Base-by-base conservation (phyloP, 371 early-diverging fungal genomes). In the Mucor piriformis region DNA sequence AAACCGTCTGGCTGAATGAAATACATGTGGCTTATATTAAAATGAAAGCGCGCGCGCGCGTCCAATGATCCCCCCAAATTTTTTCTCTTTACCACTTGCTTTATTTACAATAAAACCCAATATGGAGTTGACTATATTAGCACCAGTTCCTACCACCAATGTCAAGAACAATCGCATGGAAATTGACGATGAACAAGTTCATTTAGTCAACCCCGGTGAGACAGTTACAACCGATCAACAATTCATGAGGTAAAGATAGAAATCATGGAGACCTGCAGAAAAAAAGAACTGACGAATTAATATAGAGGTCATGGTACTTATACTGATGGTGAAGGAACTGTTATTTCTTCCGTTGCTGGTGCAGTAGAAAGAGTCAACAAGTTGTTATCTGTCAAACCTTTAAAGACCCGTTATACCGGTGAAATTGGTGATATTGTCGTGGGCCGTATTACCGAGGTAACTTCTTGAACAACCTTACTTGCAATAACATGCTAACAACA, bases 401-500 rank as follows among this genome's bases (percentile, higher is more conserved):
- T 96, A 42, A 88, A 92, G 44, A 78, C 92, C 54, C 83, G 97
- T 81, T 95, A 93, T 68, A 83, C 83, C 11, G 95, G 95, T 43
- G 95, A 98, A 66, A 93, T 99, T 61, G 99, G 99, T 49, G 99
- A 99, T 82, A 94, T 99, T 47, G 94, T 99, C 0, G 95, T 99
- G 4, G 99, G 99, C 2, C 82, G 99, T 42, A 92, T 99, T 33
- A 92, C 91, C 23, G 96, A 95, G 65, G 92, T 95, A 50, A 42
- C 38, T 37, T 37, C 12, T 37, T 15, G 29, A 37, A 12, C 4
- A 37, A 37, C 4, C 13, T n/a, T 18, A 5, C 20, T 20, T 42
- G n/a, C 18, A n/a, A 46, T 25, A 24, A 3, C 23, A 38, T 13
- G 37, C n/a, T 37, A 6, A 37, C 12, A 6, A 13, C n/a, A 10